These are phyloP conservation scores for Termitomyces sp. DNA, from an alignment of 768 basidiomycete species.

Conservation along the genomic window DNA sequence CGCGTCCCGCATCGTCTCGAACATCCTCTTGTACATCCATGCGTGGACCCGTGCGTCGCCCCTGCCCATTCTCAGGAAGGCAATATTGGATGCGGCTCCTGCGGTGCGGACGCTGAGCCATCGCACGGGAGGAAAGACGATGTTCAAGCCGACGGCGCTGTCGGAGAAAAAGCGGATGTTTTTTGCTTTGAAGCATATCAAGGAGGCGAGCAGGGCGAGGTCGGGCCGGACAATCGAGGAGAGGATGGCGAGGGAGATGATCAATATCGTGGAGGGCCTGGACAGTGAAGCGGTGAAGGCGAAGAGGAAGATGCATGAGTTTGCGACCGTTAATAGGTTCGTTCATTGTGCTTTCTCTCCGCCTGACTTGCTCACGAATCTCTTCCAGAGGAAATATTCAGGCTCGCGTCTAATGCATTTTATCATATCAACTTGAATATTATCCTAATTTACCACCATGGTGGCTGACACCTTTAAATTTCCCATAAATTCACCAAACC, in stretches of 20 bases:
- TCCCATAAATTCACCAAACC: not conserved
- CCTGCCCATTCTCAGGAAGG: slow-evolving; percentile 71
- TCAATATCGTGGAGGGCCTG: slow-evolving; percentile 57
- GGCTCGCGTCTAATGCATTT: slow-evolving; percentile 5
- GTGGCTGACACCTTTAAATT: not conserved
- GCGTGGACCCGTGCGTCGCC: slow-evolving; percentile 73
- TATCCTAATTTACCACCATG: not conserved
- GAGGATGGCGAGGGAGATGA: slow-evolving; percentile 73
- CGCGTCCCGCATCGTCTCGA: slow-evolving; percentile 49
- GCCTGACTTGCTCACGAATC: not conserved
- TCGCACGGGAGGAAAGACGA: slow-evolving; percentile 48
- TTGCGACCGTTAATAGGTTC: slow-evolving; percentile 76
- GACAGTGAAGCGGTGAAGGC: slow-evolving; percentile 49
- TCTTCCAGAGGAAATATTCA: slow-evolving; percentile 12
- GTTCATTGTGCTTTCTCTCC: slow-evolving; percentile 18
- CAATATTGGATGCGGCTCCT: slow-evolving; percentile 64
- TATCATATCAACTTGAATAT: not conserved
- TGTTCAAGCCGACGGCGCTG: slow-evolving; percentile 63
- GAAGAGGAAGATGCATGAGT: slow-evolving; percentile 57
- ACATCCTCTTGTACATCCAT: slow-evolving; percentile 68
- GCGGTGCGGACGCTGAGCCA: slow-evolving; percentile 42
- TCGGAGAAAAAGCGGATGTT: slow-evolving; percentile 76
- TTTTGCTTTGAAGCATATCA: slow-evolving; percentile 65
- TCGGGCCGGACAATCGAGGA: slow-evolving; percentile 56
- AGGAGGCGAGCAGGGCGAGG: slow-evolving; percentile 53